phyloP scores from a whole-genome alignment of 345 rosid species.

The Camelina sativa region DNA sequence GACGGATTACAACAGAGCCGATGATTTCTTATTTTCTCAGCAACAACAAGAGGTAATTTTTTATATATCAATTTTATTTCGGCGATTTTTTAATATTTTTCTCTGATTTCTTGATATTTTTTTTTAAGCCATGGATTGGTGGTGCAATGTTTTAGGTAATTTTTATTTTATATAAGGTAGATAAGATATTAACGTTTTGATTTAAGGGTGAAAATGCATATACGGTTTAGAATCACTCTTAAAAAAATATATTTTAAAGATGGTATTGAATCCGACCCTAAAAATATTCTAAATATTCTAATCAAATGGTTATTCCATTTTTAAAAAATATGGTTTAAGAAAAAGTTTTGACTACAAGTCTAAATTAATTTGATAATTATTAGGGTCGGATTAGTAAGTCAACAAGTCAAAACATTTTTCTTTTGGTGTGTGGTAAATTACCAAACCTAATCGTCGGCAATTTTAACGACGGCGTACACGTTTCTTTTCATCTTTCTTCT shows the following conservation, averaged over 20 bases:
- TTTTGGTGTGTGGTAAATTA: neutral
- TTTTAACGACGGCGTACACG: constrained; percentile 32
- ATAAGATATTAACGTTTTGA: constrained; percentile 7
- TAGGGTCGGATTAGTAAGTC: constrained; percentile 22
- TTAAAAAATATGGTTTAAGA: too few relatives aligned
- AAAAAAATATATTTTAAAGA: neutral
- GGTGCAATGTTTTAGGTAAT: neutral
- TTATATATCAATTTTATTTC: neutral
- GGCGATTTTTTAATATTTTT: neutral
- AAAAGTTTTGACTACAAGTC: constrained; percentile 19
- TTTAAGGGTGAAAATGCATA: neutral
- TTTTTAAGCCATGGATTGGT: neutral
- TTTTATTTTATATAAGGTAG: neutral
- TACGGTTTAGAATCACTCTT: constrained; percentile 16
- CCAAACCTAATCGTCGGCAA: constrained; percentile 37
- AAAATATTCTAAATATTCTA: too few relatives aligned
- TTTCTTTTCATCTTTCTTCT: constrained; percentile 20
- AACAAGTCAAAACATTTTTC: constrained; percentile 25
- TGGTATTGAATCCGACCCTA: constrained; percentile 22
- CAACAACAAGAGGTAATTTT: constrained; percentile 50
- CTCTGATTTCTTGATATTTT: neutral
- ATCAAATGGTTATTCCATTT: too few relatives aligned
- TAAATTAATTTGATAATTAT: neutral
- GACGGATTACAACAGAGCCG: constrained; percentile 58
- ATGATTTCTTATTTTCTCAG: constrained; percentile 48